A percentile compares a stretch with the other conserved stretches of the same genome.
phyloP scores from a whole-genome alignment of 2,329 filamentous ascomycete genomes.

The Penicillium freii region DNA sequence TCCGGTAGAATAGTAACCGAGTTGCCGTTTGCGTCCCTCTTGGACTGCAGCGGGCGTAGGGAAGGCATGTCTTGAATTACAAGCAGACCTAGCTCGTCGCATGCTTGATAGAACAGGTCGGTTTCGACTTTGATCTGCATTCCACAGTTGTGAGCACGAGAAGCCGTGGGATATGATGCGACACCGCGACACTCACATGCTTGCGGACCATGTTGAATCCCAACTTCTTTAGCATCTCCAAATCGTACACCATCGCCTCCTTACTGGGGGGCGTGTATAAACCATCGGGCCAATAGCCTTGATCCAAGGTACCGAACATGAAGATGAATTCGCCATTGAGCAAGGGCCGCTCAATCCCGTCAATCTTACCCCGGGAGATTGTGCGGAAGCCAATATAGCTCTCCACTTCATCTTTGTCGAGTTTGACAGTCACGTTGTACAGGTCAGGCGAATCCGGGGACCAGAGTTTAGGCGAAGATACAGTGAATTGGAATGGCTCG shows the following conservation, averaged over 20 bases:
- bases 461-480: slow-evolving; percentile 61
- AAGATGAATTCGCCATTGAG: slow-evolving; percentile 70
- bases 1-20: slow-evolving; percentile 33
- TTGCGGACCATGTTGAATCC: slow-evolving; percentile 72
- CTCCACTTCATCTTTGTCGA: slow-evolving; percentile 53
- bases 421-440: slow-evolving; percentile 61
- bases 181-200: slow-evolving; percentile 51
- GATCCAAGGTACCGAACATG: slow-evolving; percentile 66
- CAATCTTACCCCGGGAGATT: slow-evolving; percentile 55
- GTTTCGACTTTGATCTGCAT: slow-evolving; percentile 64
- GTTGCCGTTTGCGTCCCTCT: not conserved
- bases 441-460: slow-evolving; percentile 61
- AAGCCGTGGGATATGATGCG: not conserved
- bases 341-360: slow-evolving; percentile 60
- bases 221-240: slow-evolving; percentile 62
- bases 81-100: slow-evolving; percentile 63
- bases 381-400: slow-evolving; percentile 71
- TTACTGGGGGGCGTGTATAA: slow-evolving; percentile 63
- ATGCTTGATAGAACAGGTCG: slow-evolving; percentile 66
- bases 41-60: slow-evolving; percentile 44
- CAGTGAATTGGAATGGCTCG: slow-evolving; percentile 54
- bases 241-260: slow-evolving; percentile 67
- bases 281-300: slow-evolving; percentile 71
- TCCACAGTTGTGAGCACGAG: not conserved
- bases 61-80: slow-evolving; percentile 73